Percentiles rank a stretch among this genome's conserved stretches.
Evolutionary conservation across 352 stramenopile species (phyloP).

Genomic region (Nothophytophthora sp.): DNA sequence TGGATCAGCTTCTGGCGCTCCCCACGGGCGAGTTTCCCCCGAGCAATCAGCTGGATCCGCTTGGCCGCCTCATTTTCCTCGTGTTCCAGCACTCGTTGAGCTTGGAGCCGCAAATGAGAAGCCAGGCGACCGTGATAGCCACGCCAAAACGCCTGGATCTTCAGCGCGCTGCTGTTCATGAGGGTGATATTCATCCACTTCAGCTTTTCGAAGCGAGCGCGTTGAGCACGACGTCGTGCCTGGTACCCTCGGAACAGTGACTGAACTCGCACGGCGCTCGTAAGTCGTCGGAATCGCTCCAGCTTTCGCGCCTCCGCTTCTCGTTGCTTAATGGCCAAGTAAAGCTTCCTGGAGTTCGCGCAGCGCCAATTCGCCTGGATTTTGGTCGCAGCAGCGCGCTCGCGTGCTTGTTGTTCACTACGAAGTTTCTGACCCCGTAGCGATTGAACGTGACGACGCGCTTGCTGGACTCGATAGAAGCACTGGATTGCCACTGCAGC

Average conservation of each 20-base stretch:
- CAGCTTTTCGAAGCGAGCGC: slow-evolving; percentile 61
- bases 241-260: slow-evolving; percentile 60
- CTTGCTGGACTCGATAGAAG: slow-evolving; percentile 39
- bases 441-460: slow-evolving; percentile 36
- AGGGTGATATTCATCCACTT: slow-evolving; percentile 66
- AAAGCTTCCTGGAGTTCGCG: slow-evolving; percentile 25
- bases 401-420: slow-evolving; percentile 17
- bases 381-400: slow-evolving; percentile 34
- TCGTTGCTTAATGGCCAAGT: slow-evolving; percentile 28
- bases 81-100: slow-evolving; percentile 42
- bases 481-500: slow-evolving; percentile 66
- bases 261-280: slow-evolving; percentile 63
- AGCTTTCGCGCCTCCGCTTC: slow-evolving; percentile 35
- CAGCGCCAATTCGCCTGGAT: slow-evolving; percentile 63
- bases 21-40: slow-evolving; percentile 48
- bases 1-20: slow-evolving; percentile 31
- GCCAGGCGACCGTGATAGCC: slow-evolving; percentile 67
- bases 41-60: slow-evolving; percentile 59
- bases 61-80: slow-evolving; percentile 60
- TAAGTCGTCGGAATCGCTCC: slow-evolving; percentile 37
- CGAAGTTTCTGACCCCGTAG: slow-evolving; percentile 41
- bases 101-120: slow-evolving; percentile 57
- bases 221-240: slow-evolving; percentile 46
- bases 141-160: slow-evolving; percentile 81
- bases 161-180: slow-evolving; percentile 63